Evolutionary conservation across 345 rosid species (phyloP).

Genomic region (Eucalyptus cloeziana): DNA sequence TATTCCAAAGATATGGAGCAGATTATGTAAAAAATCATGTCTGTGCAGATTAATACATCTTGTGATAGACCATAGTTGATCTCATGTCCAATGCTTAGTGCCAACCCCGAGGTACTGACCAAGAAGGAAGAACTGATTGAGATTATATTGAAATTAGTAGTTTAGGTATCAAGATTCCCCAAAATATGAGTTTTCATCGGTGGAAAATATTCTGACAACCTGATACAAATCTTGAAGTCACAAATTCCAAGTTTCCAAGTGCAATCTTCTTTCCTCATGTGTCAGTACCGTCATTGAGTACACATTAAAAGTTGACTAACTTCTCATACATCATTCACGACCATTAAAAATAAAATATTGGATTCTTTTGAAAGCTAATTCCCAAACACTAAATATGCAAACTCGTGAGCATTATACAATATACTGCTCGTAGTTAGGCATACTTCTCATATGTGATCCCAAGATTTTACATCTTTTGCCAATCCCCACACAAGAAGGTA

Average conservation of each 20-base stretch:
- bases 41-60: not conserved
- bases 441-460: not conserved
- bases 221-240: not conserved
- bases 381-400: not conserved
- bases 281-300: not conserved
- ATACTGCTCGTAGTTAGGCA: not conserved
- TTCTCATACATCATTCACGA: not conserved
- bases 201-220: not conserved
- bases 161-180: not conserved
- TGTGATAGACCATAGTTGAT: not conserved
- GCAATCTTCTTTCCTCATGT: not conserved
- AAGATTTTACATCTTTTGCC: not conserved
- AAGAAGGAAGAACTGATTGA: not conserved
- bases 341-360: not conserved
- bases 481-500: not conserved
- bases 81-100: not conserved
- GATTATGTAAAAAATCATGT: not conserved
- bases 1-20: not conserved
- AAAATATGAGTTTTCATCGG: not conserved
- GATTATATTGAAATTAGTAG: not conserved
- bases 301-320: not conserved
- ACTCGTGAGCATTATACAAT: not conserved
- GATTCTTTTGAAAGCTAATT: not conserved
- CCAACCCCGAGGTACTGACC: not conserved
- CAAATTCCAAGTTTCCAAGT: not conserved